Conservation (phyloP, 139 green algal species). For the Choricystis sp. region DNA sequence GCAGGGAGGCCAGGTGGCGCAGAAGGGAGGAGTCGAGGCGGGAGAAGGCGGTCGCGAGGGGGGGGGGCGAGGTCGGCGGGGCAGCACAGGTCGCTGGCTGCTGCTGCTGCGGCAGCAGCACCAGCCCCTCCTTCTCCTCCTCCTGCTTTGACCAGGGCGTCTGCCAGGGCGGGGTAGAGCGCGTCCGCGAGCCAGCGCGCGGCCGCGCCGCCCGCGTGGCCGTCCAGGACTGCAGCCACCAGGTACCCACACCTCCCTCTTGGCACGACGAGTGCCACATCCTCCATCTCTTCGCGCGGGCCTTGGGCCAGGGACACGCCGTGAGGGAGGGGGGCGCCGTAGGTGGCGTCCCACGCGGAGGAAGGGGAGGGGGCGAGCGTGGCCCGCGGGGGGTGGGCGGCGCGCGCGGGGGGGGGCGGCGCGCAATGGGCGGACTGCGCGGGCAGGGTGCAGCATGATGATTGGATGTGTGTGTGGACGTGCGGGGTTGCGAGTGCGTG, state of each 20-base stretch:
- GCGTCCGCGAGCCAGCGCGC: slow-evolving; percentile 44
- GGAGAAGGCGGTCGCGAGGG: slow-evolving; percentile 6
- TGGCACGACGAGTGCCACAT: slow-evolving; percentile 21
- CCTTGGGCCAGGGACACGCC: slow-evolving; percentile 29
- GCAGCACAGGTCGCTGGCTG: slow-evolving; percentile 23
- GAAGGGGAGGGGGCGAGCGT: too few relatives aligned
- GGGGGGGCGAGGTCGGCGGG: slow-evolving; percentile 10
- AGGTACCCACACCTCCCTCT: slow-evolving; percentile 25
- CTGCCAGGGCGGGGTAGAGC: slow-evolving; percentile 23
- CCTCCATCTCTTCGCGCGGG: slow-evolving; percentile 47
- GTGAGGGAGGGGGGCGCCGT: slow-evolving; percentile 20
- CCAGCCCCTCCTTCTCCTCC: background rate
- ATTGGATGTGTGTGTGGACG: too few relatives aligned
- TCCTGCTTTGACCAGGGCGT: slow-evolving; percentile 14
- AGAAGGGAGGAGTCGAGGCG: background rate
- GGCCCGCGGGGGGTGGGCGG: too few relatives aligned
- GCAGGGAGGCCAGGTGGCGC: background rate
- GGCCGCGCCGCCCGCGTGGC: slow-evolving; percentile 34
- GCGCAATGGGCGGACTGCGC: too few relatives aligned
- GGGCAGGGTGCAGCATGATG: too few relatives aligned
- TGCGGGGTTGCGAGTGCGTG: too few relatives aligned
- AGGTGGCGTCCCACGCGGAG: too few relatives aligned
- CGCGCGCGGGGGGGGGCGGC: too few relatives aligned
- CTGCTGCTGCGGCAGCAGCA: background rate
- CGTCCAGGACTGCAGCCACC: slow-evolving; percentile 47